Conservation (phyloP, 768 basidiomycete genomes). For the Amanita pallidorosea region DNA sequence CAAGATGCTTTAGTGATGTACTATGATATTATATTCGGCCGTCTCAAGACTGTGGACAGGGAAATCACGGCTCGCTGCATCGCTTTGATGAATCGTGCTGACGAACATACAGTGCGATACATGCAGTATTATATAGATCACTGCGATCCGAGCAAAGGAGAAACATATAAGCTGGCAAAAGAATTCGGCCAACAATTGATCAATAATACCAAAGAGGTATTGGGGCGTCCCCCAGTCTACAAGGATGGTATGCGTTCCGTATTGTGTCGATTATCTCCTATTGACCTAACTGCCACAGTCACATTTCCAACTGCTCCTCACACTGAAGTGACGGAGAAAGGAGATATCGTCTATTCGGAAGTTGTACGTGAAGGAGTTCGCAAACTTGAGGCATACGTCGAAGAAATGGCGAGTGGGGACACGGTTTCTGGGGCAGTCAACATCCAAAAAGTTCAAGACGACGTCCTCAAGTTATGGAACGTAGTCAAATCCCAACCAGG, state of each 20-base stretch:
- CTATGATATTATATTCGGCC: slow-evolving; percentile 97
- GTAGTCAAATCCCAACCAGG: slow-evolving; percentile 96
- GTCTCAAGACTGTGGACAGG: slow-evolving; percentile 86
- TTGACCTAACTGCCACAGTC: slow-evolving; percentile 32
- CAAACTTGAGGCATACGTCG: slow-evolving; percentile 94
- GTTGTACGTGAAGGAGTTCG: slow-evolving; percentile 94
- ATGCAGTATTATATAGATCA: slow-evolving; percentile 94
- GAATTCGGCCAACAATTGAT: slow-evolving; percentile 94
- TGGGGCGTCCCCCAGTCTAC: slow-evolving; percentile 81
- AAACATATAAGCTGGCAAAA: slow-evolving; percentile 91
- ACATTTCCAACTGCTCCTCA: slow-evolving; percentile 98
- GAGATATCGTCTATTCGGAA: slow-evolving; percentile 91
- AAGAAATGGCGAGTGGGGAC: slow-evolving; percentile 97
- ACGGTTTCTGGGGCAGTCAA: slow-evolving; percentile 76
- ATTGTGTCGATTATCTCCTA: neutral
- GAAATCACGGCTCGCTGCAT: slow-evolving; percentile 97
- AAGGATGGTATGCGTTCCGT: slow-evolving; percentile 71
- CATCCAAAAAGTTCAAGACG: slow-evolving; percentile 96
- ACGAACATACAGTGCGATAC: slow-evolving; percentile 82
- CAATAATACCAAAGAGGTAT: slow-evolving; percentile 82
- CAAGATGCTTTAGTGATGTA: slow-evolving; percentile 96
- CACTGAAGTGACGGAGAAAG: slow-evolving; percentile 88
- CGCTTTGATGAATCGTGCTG: slow-evolving; percentile 94
- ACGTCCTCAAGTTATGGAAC: slow-evolving; percentile 94
- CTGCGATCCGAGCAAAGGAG: slow-evolving; percentile 71